Base-by-base conservation (phyloP, 1,139 yeast species). In the Scheffersomyces illinoinensis region DNA sequence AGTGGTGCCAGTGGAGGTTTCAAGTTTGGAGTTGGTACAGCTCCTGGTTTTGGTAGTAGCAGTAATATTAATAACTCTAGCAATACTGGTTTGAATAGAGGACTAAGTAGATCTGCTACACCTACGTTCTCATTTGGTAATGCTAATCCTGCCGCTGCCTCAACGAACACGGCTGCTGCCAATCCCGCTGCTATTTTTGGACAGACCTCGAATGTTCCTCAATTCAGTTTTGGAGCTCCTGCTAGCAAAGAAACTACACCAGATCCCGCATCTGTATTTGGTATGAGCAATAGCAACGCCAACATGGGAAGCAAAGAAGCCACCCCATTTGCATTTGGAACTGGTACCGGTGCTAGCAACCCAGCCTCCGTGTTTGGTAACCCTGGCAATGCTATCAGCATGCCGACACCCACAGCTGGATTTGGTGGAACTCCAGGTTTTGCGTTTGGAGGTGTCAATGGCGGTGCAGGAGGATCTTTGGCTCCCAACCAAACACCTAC, bases 251-350 rank as follows among this genome's bases (percentile, higher is more conserved):
- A 70, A 55, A 63, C 66, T 2, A 72, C 76, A 0, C 76, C 77
- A 1, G 75, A 73, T 59, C 76, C 77, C 17, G 68, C 76, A 1
- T 57, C 67, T 21, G 66, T 73, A 43, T 72, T 71, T 59, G 66
- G 65, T 3, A 59, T 59, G 47, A 49, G 43, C 18, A 54, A 50
- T 10, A 20, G 53, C 21, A 33, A 33, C 12, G 17, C 43, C 17
- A 33, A 33, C 4, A 33, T 33, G 43, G 47, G 24, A 24, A 52
- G 54, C 23, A n/a, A 26, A 52, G 54, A 52, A 33, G 20, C 46
- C 4, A 52, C 54, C n/a, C 54, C 54, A 14, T 53, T 47, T 24
- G 43, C 48, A 19, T 21, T 18, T 12, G 58, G 58, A n/a, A 43
- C 56, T 49, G 50, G 52, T 24, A 52, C 17, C 20, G 55, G 56